Evolutionary conservation across 1,139 yeast genomes (phyloP).

Genomic region (Taphrina flavorubra): DNA sequence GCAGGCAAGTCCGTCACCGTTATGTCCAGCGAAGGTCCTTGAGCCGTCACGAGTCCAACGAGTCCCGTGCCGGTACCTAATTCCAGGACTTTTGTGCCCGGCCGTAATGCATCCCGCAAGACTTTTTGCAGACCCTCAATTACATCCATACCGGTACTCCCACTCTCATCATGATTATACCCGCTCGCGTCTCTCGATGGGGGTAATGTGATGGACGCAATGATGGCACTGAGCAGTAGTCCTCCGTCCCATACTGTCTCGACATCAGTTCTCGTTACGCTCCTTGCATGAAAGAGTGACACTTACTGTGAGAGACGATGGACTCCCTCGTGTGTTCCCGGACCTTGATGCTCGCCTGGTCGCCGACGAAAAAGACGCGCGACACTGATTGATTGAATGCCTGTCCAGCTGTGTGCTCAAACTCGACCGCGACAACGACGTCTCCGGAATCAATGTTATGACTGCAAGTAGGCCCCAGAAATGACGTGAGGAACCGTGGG

Average conservation of each 20-base stretch:
- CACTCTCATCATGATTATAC: no score
- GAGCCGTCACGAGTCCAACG: constrained; percentile 17
- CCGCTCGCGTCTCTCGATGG: neutral
- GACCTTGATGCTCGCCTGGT: neutral
- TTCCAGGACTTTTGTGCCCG: constrained; percentile 14
- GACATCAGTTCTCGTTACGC: neutral
- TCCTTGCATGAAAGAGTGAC: neutral
- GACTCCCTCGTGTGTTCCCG: constrained; percentile 24
- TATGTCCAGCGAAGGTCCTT: constrained; percentile 3
- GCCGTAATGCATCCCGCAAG: neutral
- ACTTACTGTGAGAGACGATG: constrained; percentile 27
- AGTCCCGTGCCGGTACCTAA: constrained; percentile 34
- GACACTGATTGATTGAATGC: neutral
- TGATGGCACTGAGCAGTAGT: constrained; percentile 7
- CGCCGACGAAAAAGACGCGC: neutral
- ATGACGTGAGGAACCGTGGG: neutral
- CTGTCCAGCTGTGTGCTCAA: neutral
- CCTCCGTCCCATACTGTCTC: constrained; percentile 34
- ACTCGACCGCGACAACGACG: neutral
- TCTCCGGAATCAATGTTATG: neutral
- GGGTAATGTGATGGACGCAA: neutral
- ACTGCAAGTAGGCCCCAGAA: neutral
- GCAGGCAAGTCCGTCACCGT: constrained; percentile 23
- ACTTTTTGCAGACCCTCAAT: neutral
- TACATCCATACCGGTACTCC: neutral